Conservation (phyloP, 1,139 yeast species). For the Blastobotrys petasosporus region DNA sequence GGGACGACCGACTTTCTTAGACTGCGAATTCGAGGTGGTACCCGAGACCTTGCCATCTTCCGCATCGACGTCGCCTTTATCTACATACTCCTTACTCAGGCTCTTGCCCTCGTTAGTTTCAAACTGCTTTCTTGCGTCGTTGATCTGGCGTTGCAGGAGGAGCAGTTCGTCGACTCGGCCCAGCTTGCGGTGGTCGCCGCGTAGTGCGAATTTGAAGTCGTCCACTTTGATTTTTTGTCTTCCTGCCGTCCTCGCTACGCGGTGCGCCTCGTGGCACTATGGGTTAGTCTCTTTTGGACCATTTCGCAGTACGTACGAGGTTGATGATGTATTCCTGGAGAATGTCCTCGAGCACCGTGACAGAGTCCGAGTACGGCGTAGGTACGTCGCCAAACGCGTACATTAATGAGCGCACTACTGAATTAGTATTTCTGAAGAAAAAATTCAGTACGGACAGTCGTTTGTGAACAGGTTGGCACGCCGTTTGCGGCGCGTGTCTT, state of each 20-base stretch:
- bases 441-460: constrained; percentile 28
- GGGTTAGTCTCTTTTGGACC: constrained; percentile 17
- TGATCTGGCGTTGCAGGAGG: constrained; percentile 65
- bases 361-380: constrained; percentile 69
- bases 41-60: constrained; percentile 1
- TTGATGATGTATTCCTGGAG: constrained; percentile 70
- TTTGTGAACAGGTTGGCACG: constrained; percentile 35
- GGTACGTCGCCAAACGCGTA: constrained; percentile 86
- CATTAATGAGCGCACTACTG: constrained; percentile 60
- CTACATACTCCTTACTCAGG: constrained; percentile 34
- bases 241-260: constrained; percentile 48
- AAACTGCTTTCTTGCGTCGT: constrained; percentile 75
- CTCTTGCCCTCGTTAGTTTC: constrained; percentile 58
- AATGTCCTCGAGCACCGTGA: constrained; percentile 77
- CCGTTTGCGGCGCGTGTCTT: constrained; percentile 11
- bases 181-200: constrained; percentile 76
- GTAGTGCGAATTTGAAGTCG: constrained; percentile 78
- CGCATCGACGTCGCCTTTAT: constrained; percentile 27
- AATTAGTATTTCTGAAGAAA: background rate
- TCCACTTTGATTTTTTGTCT: constrained; percentile 76
- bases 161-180: constrained; percentile 81
- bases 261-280: constrained; percentile 50
- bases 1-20: constrained; percentile 8
- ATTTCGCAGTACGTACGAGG: constrained; percentile 35
- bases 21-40: constrained; percentile 5